Evolutionary conservation across 1,139 yeast genomes (phyloP).

Genomic region (Hemisphaericaspora xylofermentans): DNA sequence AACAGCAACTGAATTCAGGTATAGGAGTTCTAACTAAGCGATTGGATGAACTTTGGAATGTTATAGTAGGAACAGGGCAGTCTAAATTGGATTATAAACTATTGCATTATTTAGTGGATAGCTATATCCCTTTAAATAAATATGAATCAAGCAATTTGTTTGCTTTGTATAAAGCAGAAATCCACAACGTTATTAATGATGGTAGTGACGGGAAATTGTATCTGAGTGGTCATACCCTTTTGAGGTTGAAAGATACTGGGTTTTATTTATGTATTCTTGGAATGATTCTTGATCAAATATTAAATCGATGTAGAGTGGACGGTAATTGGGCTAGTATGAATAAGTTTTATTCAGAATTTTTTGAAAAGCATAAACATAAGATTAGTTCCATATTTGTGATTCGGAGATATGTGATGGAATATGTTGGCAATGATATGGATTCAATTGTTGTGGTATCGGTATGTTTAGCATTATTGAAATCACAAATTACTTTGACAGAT

Average conservation of each 20-base stretch:
- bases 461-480: neutral
- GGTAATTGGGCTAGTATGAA: neutral
- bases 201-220: conserved; percentile 9
- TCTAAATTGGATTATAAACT: conserved; percentile 28
- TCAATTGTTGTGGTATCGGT: neutral
- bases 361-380: neutral
- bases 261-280: conserved; percentile 32
- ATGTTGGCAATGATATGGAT: conserved; percentile 6
- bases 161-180: conserved; percentile 27
- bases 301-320: neutral
- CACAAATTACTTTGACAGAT: conserved; percentile 9
- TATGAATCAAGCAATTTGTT: conserved; percentile 26
- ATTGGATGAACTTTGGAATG: conserved; percentile 1
- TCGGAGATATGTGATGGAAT: conserved; percentile 15
- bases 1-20: neutral
- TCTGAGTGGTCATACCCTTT: neutral
- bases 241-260: conserved; percentile 20
- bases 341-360: neutral
- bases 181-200: conserved; percentile 20
- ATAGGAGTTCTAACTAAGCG: neutral
- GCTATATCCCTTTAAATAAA: conserved; percentile 23
- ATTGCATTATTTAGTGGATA: conserved; percentile 32
- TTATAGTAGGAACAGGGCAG: conserved; percentile 14
- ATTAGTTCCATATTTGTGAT: conserved; percentile 13
- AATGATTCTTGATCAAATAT: conserved; percentile 33